Percentiles rank a stretch among this genome's conserved stretches.
Conservation (phyloP, 148 eudicot genomes). For the Salicornia ramosissima region DNA sequence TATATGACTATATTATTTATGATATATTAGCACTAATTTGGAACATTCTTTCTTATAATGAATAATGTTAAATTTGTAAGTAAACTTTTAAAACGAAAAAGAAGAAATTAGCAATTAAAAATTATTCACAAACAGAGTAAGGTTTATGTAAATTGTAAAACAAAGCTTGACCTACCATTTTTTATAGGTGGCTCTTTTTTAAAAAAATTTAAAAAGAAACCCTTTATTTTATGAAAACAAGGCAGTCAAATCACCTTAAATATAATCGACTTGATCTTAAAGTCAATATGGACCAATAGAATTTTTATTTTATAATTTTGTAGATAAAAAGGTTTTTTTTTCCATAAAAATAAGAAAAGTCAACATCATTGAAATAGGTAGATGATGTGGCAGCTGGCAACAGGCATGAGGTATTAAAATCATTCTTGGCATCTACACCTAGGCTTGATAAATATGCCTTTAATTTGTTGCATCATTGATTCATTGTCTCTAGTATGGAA, state of each 20-base stretch:
- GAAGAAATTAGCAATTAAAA: no score
- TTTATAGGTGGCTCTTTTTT: no score
- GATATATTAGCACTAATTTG: no score
- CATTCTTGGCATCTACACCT: slow-evolving; percentile 12
- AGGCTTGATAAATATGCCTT: background rate
- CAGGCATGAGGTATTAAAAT: slow-evolving; percentile 5
- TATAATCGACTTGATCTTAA: background rate
- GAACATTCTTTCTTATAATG: no score
- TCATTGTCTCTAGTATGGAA: background rate
- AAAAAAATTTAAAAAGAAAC: no score
- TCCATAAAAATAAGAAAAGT: background rate
- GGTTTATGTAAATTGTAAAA: no score
- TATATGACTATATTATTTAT: no score
- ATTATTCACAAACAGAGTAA: no score
- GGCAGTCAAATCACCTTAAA: background rate
- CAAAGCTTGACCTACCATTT: no score
- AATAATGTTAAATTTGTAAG: no score
- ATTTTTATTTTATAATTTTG: background rate
- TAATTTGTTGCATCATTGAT: background rate
- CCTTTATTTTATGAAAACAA: background rate
- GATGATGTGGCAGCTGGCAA: slow-evolving; percentile 18
- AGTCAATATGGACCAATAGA: background rate
- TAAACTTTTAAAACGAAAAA: no score
- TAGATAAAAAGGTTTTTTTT: background rate
- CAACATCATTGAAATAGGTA: slow-evolving; percentile 10